Base-by-base conservation (phyloP, 83 land plant genomes). In the Diphasiastrum complanatum region DNA sequence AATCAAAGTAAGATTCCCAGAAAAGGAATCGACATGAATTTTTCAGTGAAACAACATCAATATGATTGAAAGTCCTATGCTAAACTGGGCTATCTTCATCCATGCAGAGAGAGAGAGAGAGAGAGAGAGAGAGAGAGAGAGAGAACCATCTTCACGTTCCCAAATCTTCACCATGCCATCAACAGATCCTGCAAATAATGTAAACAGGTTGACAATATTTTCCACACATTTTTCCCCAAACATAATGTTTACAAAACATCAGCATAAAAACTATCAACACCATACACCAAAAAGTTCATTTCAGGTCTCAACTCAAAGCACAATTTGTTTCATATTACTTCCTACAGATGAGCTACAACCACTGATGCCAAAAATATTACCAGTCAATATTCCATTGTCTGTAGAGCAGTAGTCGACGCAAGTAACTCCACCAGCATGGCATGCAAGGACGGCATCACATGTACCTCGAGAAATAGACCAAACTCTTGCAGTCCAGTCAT, bases 401-500 rank as follows among this genome's bases (percentile, higher is more conserved):
- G 72, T 45, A 20, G 72, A 33, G n/a, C 81, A 84, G 60, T 83
- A 95, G 61, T 95, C 99, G 38, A 90, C 97, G 69, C 78, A 73
- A 4, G 79, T 70, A 60, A 95, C 70, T 22, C 93, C 91, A 50
- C 97, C 99, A 60, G 85, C 82, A 79, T 95, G 99, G 60, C 91
- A 86, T 49, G 97, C 81, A 60, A 95, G 77, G 37, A 95, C 87
- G 28, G 99, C 81, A 56, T 90, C 99, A 76, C 99, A 95, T 46
- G 83, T 58, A 10, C 99, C 99, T 63, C 76, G 75, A 32, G 93
- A 80, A 29, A 81, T 69, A 47, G 99, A 95, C 99, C 99, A 95
- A 35, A 85, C 65, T 50, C 99, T 76, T 26, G 96, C 99, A 16
- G 99, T 95, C 99, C 99, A 95, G 69, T 95, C 99, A 76, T 95